A percentile compares a stretch with the other conserved stretches of the same genome.
Evolutionary conservation across 1,139 yeast genomes (phyloP).

Genomic region (Pichia norvegensis): DNA sequence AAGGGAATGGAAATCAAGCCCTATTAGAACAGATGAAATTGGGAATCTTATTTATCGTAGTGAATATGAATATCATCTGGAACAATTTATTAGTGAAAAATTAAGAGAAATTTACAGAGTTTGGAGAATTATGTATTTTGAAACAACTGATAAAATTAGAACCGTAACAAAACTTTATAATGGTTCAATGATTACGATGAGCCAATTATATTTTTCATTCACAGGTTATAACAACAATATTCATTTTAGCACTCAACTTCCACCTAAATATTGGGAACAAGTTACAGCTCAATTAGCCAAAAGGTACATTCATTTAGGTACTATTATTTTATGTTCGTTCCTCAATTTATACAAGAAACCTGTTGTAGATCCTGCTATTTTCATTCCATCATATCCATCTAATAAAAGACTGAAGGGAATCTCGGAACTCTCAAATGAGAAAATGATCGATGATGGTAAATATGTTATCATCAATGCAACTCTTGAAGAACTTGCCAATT

Average conservation of each 20-base stretch:
- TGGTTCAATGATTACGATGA: neutral
- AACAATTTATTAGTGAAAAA: constrained; percentile 1
- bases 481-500: neutral
- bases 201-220: neutral
- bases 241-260: neutral
- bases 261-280: neutral
- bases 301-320: neutral
- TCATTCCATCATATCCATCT: neutral
- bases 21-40: constrained; percentile 1
- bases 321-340: neutral
- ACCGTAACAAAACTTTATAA: neutral
- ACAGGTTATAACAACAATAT: neutral
- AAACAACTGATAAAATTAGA: neutral
- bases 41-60: constrained; percentile 3
- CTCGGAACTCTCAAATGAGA: neutral
- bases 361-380: neutral
- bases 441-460: neutral
- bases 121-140: constrained; percentile 12
- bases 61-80: constrained; percentile 13
- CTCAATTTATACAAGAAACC: neutral
- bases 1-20: constrained; percentile 2
- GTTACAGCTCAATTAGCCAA: neutral
- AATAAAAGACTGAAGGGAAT: too few species aligned
- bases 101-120: constrained; percentile 9
- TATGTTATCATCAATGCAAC: neutral